Evolutionary conservation across 1,139 yeast genomes (phyloP).

Genomic region (Suhomyces ambrosiae): DNA sequence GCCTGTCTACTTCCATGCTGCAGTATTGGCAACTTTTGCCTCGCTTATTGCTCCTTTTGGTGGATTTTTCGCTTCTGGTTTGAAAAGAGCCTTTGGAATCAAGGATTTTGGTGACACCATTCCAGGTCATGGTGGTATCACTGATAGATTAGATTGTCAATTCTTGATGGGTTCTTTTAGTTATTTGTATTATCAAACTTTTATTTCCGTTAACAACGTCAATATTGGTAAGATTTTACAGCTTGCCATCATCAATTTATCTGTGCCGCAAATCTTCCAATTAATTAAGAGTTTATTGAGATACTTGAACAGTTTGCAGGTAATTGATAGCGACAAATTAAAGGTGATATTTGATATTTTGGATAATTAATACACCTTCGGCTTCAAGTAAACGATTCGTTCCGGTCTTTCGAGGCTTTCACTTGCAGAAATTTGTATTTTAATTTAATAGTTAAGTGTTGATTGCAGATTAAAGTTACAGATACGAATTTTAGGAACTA

Average conservation of each 20-base stretch:
- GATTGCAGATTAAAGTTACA: no score
- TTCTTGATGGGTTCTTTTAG: conserved; percentile 96
- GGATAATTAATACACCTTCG: conserved; percentile 17
- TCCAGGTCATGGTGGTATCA: conserved; percentile 98
- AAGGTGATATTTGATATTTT: conserved; percentile 30
- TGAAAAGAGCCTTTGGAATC: conserved; percentile 95
- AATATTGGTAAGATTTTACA: conserved; percentile 76
- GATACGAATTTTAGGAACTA: no score
- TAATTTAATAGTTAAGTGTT: no score
- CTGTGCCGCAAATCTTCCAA: conserved; percentile 64
- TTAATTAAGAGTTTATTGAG: conserved; percentile 63
- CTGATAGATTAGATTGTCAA: conserved; percentile 97
- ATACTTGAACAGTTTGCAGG: conserved; percentile 61
- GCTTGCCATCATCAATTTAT: conserved; percentile 70
- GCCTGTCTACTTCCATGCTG: conserved; percentile 88
- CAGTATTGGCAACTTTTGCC: conserved; percentile 89
- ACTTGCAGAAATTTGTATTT: no score
- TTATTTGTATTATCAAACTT: conserved; percentile 89
- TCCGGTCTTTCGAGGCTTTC: no score
- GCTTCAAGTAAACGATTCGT: no score
- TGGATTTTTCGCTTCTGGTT: conserved; percentile 96
- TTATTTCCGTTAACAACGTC: conserved; percentile 72
- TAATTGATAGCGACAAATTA: conserved; percentile 39
- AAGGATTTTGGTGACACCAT: conserved; percentile 91
- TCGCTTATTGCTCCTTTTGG: conserved; percentile 98